Evolutionary conservation across 148 eudicot species (phyloP), one percentile per base, ranked within the genome.

Genomic region (Oxyria digyna): DNA sequence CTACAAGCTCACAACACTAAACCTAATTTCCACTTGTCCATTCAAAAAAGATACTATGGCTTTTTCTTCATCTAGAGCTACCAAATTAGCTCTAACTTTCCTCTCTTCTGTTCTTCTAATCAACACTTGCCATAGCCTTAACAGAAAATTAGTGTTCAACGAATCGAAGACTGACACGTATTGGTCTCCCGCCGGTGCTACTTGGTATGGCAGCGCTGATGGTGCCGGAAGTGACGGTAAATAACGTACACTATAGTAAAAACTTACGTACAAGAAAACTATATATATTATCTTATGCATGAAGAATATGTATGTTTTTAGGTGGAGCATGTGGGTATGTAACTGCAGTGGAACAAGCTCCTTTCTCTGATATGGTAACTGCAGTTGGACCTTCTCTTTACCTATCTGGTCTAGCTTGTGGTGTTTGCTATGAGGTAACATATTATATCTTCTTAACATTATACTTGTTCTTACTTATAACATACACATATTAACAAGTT

Each of bases 251-350:
- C 3, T 14, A n/a, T 42, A 43, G 49, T 43, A 43, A 43, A n/a
- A 43, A 13, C 13, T 43, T 43, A 43, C 49, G 49, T 43, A 15
- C 20, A 43, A 43, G 17, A 13, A 43, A 43, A 17, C 4, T 12
- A 12, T 2, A 15, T 43, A 43, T 15, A 15, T 3, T 0, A 43
- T 43, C 48, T 43, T 49, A 49, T 21, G 5, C 5, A 33, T 33
- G 5, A 15, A 15, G 1, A 0, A 46, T 14, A 6, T 4, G 18
- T 48, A 0, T 12, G 1, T 6, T 10, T 48, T 21, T 74, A 92
- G 98, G 96, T 12, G 98, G 94, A 43, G 87, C 96, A 14, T 92
- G 98, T 79, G 98, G 98, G 15, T 92, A 81, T 67, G 65, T 45
- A 32, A 70, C 76, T 65, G 77, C 89, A 0, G 91, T 89, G 12